These are phyloP conservation scores for Backusella luteola DNA, from an alignment of 192 early-diverging fungal genomes.

Conservation along the genomic window DNA sequence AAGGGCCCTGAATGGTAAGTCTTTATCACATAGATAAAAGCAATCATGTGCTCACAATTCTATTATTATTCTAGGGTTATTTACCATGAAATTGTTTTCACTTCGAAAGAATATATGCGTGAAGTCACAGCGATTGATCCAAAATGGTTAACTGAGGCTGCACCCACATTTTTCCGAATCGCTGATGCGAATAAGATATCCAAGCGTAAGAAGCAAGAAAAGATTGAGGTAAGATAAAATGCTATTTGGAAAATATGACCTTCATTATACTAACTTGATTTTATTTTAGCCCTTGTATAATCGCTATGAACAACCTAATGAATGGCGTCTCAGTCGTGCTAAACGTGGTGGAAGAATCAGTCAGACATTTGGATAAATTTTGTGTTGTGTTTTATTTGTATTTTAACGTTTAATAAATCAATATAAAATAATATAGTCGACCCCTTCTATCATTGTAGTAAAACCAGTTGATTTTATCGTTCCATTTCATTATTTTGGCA, in stretches of 20 bases:
- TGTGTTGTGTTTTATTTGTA: background rate
- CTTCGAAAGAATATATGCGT: conserved; percentile 91
- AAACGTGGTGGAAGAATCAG: conserved; percentile 69
- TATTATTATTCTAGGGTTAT: conserved; percentile 62
- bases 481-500: background rate
- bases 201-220: conserved; percentile 91
- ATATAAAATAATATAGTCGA: background rate
- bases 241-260: background rate
- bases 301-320: conserved; percentile 92
- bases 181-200: conserved; percentile 94
- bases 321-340: conserved; percentile 88
- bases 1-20: conserved; percentile 86
- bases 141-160: conserved; percentile 93
- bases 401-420: background rate
- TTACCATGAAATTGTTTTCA: conserved; percentile 89
- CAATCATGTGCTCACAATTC: background rate
- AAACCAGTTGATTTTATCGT: background rate
- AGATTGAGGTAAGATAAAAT: conserved; percentile 55
- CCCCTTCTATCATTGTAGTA: background rate
- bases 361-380: conserved; percentile 72
- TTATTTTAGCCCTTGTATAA: conserved; percentile 80
- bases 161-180: conserved; percentile 96
- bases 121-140: conserved; percentile 88
- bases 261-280: background rate
- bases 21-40: background rate